phyloP scores from a whole-genome alignment of 805 yeast species.

The Lachancea sp. region DNA sequence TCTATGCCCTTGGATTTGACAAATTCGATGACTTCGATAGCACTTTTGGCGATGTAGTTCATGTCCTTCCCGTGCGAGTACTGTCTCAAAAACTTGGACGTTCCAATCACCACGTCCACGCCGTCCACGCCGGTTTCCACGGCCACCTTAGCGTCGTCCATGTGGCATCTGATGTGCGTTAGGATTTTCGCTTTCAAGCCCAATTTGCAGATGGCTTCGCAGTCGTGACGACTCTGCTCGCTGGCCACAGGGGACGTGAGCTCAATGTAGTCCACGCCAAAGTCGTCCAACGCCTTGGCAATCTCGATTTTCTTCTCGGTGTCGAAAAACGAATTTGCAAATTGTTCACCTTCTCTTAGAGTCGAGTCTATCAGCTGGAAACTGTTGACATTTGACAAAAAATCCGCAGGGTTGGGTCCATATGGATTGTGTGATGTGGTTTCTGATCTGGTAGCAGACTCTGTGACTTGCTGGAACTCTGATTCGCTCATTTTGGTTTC shows the following conservation, averaged over 20 bases:
- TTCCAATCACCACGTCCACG: conserved; percentile 96
- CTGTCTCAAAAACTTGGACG: conserved; percentile 89
- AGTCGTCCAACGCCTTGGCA: conserved; percentile 94
- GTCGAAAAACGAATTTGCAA: conserved; percentile 92
- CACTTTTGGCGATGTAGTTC: conserved; percentile 94
- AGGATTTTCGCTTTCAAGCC: conserved; percentile 93
- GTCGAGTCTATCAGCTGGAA: conserved; percentile 94
- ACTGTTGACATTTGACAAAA: conserved; percentile 76
- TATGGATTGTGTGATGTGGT: conserved; percentile 72
- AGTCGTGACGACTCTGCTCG: conserved; percentile 85
- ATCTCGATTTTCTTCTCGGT: conserved; percentile 95
- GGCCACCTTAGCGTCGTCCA: conserved; percentile 97
- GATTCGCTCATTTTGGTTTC: conserved; percentile 4
- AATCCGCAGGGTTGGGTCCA: conserved; percentile 94
- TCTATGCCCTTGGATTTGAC: conserved; percentile 96
- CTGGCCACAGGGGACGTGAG: conserved; percentile 96
- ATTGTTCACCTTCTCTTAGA: conserved; percentile 96
- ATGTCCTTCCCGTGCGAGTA: conserved; percentile 97
- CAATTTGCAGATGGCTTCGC: conserved; percentile 97
- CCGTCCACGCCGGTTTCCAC: conserved; percentile 99
- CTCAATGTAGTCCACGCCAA: conserved; percentile 97
- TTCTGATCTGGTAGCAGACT: conserved; percentile 34
- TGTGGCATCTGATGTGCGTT: conserved; percentile 96
- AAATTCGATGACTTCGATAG: conserved; percentile 93
- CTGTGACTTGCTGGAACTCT: conserved; percentile 42